A percentile compares a stretch with the other conserved stretches of the same genome.
Conservation (phyloP, 2,329 filamentous ascomycete species). For the Exophiala sideris region DNA sequence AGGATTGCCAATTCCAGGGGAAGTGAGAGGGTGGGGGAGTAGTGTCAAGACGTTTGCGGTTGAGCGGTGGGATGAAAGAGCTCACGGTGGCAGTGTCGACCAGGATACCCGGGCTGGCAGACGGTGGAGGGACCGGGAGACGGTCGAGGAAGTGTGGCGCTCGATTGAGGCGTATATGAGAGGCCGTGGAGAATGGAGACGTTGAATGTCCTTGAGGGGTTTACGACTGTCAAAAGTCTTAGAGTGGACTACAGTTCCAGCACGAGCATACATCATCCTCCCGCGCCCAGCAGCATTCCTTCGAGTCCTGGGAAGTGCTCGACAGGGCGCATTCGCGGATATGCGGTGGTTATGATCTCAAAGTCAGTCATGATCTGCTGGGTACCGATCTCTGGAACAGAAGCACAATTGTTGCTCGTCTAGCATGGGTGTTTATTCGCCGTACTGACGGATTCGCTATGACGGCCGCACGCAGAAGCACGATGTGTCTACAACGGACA, state of each 20-base stretch:
- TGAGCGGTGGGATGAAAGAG: conserved; percentile 71
- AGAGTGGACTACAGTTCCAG: not conserved
- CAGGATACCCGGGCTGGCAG: conserved; percentile 41
- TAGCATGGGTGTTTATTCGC: too few species aligned
- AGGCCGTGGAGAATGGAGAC: conserved; percentile 56
- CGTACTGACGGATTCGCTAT: too few species aligned
- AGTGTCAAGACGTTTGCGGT: conserved; percentile 74
- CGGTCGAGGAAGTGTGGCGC: conserved; percentile 90
- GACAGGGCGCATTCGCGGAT: too few species aligned
- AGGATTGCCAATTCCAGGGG: conserved; percentile 73
- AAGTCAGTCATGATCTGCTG: too few species aligned
- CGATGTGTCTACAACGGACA: too few species aligned
- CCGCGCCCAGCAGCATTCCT: too few species aligned
- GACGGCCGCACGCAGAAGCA: too few species aligned
- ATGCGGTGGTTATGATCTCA: too few species aligned
- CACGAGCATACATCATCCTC: not conserved
- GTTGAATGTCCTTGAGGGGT: conserved; percentile 8
- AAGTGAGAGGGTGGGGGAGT: conserved; percentile 79
- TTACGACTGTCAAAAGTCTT: not conserved
- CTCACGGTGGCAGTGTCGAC: conserved; percentile 30
- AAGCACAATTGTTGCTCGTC: too few species aligned
- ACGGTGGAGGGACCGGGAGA: conserved; percentile 83
- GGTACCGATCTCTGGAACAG: too few species aligned
- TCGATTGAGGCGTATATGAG: conserved; percentile 85
- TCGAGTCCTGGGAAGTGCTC: too few species aligned